Evolutionary conservation across 2,329 filamentous ascomycete genomes (phyloP).

Genomic region (Colletotrichum sp.): DNA sequence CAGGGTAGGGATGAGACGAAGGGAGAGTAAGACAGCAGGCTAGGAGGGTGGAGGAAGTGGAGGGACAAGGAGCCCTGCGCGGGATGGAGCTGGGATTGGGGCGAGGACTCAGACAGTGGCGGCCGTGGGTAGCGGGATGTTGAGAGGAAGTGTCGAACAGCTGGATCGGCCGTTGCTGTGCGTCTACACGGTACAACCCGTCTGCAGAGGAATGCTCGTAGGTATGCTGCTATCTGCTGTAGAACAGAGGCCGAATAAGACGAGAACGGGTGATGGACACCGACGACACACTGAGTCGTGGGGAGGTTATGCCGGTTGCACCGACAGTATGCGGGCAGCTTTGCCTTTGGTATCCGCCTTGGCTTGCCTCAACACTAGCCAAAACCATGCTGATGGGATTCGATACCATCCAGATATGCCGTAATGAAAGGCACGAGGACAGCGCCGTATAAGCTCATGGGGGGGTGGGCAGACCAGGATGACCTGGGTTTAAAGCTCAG

Average conservation of each 20-base stretch:
- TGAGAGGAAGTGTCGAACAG: neutral
- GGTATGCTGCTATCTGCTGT: neutral
- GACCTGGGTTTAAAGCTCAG: neutral
- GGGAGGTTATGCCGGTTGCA: neutral
- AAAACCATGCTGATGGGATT: slow-evolving; percentile 11
- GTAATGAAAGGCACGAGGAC: slow-evolving; percentile 14
- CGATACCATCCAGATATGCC: slow-evolving; percentile 2
- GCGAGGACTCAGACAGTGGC: neutral
- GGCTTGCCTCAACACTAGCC: slow-evolving; percentile 11
- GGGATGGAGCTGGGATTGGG: slow-evolving; percentile 12
- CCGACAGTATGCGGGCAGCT: slow-evolving; percentile 9
- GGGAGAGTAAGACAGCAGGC: slow-evolving; percentile 15
- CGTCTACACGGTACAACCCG: neutral
- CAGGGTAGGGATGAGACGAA: neutral
- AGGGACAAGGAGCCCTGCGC: slow-evolving; percentile 1
- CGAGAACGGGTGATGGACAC: neutral
- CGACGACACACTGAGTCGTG: neutral
- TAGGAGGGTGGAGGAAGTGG: slow-evolving; percentile 1
- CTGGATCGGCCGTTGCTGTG: neutral
- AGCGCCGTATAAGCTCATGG: neutral
- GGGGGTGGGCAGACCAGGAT: neutral
- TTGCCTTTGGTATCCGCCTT: slow-evolving; percentile 12
- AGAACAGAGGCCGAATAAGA: neutral
- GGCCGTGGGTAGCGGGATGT: neutral
- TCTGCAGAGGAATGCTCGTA: neutral